Evolutionary conservation across 352 stramenopile species (phyloP).

Genomic region (Phytophthora idaei): DNA sequence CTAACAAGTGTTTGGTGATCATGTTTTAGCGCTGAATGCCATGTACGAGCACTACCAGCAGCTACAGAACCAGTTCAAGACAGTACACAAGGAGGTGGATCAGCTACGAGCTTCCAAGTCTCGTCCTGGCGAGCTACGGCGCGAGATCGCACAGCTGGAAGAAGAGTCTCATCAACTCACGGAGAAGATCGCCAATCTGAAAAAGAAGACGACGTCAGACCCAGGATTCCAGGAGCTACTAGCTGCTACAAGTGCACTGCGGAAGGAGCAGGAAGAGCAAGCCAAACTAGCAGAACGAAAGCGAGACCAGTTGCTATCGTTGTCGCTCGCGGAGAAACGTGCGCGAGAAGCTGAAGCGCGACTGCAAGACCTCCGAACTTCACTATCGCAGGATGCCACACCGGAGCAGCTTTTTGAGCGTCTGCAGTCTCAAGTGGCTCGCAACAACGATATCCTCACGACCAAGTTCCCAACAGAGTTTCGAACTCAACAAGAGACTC

Average conservation of each 20-base stretch:
- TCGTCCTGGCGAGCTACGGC: conserved; percentile 81
- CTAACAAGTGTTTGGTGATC: conserved; percentile 2
- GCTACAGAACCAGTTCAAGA: conserved; percentile 94
- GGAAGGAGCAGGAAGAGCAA: conserved; percentile 95
- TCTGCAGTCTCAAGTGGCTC: conserved; percentile 76
- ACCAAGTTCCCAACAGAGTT: conserved; percentile 84
- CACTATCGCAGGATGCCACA: conserved; percentile 73
- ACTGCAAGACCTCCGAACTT: conserved; percentile 74
- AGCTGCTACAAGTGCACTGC: conserved; percentile 88
- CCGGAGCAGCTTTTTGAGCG: conserved; percentile 91
- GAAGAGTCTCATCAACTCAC: conserved; percentile 90
- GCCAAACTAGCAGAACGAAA: conserved; percentile 90
- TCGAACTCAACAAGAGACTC: conserved; percentile 69
- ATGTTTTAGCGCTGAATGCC: conserved; percentile 53
- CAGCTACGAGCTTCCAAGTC: conserved; percentile 79
- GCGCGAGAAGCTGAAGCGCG: conserved; percentile 74
- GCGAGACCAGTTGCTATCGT: conserved; percentile 86
- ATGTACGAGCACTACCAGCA: conserved; percentile 93
- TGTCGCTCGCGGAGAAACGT: conserved; percentile 86
- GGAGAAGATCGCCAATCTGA: conserved; percentile 91
- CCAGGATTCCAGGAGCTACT: conserved; percentile 88
- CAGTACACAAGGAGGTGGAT: conserved; percentile 91
- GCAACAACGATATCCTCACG: conserved; percentile 71
- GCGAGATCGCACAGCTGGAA: conserved; percentile 93
- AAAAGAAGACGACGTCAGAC: conserved; percentile 82